These are phyloP conservation scores for Fusarium sp. DNA, from an alignment of 2,329 filamentous ascomycete species.

Conservation along the genomic window DNA sequence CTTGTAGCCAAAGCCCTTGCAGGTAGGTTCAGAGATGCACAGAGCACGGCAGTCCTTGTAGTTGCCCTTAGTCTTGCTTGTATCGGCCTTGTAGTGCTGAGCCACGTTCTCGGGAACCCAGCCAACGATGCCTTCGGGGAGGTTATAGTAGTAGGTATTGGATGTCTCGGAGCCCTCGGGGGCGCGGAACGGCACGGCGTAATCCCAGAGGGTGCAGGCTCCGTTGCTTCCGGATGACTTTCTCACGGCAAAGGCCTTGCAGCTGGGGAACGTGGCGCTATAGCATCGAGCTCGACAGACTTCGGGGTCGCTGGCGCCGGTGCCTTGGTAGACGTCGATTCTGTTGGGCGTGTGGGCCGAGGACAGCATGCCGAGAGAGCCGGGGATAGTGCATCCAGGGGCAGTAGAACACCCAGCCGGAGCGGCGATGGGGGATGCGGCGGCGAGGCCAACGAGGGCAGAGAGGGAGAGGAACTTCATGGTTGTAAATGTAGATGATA, in stretches of 20 bases:
- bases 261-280: background rate
- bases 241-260: slow-evolving; percentile 1
- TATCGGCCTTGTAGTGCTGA: slow-evolving; percentile 1
- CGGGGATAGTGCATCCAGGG: background rate
- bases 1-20: slow-evolving; percentile 11
- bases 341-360: background rate
- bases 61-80: slow-evolving; percentile 3
- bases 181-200: background rate
- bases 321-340: background rate
- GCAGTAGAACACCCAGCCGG: background rate
- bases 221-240: background rate
- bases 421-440: background rate
- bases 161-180: background rate
- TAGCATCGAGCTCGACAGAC: background rate
- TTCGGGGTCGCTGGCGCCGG: background rate
- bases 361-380: background rate
- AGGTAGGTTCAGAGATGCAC: background rate
- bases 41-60: slow-evolving; percentile 1
- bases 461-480: background rate
- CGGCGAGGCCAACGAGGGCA: background rate
- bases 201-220: background rate
- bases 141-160: background rate
- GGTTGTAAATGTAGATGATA: background rate
- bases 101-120: slow-evolving; percentile 4
- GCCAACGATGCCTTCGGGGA: background rate